A percentile compares a stretch with the other conserved stretches of the same genome.
phyloP scores from a whole-genome alignment of 352 stramenopile genomes.

The Lagenidium sp. region DNA sequence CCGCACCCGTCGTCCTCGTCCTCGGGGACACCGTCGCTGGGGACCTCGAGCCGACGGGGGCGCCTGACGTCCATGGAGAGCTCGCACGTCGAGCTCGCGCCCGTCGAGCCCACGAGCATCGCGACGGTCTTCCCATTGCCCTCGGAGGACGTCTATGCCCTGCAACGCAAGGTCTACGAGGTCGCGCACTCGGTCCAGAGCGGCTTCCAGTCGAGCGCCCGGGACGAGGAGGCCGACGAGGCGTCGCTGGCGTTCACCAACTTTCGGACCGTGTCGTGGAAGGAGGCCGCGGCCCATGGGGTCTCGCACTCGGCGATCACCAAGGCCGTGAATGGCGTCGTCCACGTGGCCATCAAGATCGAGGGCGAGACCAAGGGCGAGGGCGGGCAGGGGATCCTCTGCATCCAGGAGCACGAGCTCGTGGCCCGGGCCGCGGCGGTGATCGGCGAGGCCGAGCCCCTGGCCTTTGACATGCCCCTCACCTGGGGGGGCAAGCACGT shows the following conservation, averaged over 20 bases:
- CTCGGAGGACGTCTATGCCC: slow-evolving; percentile 55
- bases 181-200: slow-evolving; percentile 62
- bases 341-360: slow-evolving; percentile 68
- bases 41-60: slow-evolving; percentile 2
- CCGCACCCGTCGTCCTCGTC: background rate
- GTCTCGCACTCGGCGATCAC: slow-evolving; percentile 63
- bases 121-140: slow-evolving; percentile 70
- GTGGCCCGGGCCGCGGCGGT: slow-evolving; percentile 29
- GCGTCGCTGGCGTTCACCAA: slow-evolving; percentile 65
- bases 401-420: slow-evolving; percentile 50
- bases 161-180: slow-evolving; percentile 71
- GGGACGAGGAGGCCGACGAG: slow-evolving; percentile 47
- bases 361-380: slow-evolving; percentile 35
- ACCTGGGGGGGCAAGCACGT: slow-evolving; percentile 71
- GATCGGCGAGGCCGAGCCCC: slow-evolving; percentile 29
- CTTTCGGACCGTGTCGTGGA: slow-evolving; percentile 50
- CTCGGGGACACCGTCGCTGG: background rate
- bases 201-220: slow-evolving; percentile 55
- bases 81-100: slow-evolving; percentile 24
- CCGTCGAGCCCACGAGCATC: slow-evolving; percentile 53
- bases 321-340: slow-evolving; percentile 52
- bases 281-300: slow-evolving; percentile 36
- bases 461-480: slow-evolving; percentile 59
- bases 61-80: slow-evolving; percentile 9
- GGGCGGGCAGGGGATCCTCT: slow-evolving; percentile 56